Percentiles rank a stretch among this genome's conserved stretches.
These are phyloP conservation scores for Zygnema cylindricum DNA, from an alignment of 139 green algal species.

Conservation along the genomic window DNA sequence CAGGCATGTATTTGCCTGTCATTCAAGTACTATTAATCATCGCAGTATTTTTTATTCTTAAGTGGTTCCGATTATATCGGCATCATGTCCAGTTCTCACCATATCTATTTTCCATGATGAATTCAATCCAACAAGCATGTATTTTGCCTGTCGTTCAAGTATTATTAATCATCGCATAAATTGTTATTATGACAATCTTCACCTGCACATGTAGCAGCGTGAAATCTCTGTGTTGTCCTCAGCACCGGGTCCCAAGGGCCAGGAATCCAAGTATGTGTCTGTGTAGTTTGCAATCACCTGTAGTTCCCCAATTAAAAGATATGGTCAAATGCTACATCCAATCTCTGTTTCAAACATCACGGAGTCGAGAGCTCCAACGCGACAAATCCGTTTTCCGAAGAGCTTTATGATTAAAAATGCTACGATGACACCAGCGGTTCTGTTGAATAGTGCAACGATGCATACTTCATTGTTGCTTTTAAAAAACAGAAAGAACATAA, in stretches of 20 bases:
- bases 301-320: not conserved
- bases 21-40: not conserved
- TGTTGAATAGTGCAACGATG: no score
- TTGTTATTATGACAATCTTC: not conserved
- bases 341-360: no score
- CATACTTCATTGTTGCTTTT: no score
- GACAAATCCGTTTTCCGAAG: no score
- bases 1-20: not conserved
- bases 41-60: not conserved
- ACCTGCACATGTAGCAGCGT: constrained; percentile 59
- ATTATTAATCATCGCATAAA: not conserved
- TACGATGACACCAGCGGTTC: constrained; percentile 8
- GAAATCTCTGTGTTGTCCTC: constrained; percentile 24
- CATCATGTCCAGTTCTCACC: constrained; percentile 1
- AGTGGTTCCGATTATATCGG: not conserved
- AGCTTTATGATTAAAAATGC: no score
- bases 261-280: constrained; percentile 42
- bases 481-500: no score
- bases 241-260: constrained; percentile 41
- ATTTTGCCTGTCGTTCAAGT: not conserved
- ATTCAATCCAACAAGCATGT: not conserved
- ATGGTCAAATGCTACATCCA: no score
- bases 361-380: no score
- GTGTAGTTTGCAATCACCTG: constrained; percentile 54
- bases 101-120: not conserved